Conservation (phyloP, 164 flowering plant genomes). For the Berberis vulgaris region DNA sequence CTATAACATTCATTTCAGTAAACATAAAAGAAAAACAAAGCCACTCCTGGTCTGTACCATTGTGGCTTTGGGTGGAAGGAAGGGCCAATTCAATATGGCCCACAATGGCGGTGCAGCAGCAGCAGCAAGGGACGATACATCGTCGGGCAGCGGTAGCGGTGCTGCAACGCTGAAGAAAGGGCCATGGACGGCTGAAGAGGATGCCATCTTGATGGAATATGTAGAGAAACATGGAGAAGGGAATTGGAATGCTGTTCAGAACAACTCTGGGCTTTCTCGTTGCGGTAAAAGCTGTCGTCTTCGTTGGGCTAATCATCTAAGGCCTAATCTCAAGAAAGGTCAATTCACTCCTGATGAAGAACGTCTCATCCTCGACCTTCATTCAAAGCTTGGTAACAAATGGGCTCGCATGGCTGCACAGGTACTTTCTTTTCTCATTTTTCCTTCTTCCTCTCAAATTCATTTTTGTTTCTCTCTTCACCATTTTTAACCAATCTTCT, state of each 20-base stretch:
- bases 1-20: too few species aligned
- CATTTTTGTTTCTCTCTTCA: neutral
- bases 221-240: slow-evolving; percentile 74
- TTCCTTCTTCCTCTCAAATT: neutral
- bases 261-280: slow-evolving; percentile 46
- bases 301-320: slow-evolving; percentile 78
- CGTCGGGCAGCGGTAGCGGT: slow-evolving; percentile 7
- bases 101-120: too few species aligned
- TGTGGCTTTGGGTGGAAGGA: too few species aligned
- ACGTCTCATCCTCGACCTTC: slow-evolving; percentile 50
- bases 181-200: slow-evolving; percentile 86
- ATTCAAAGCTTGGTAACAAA: slow-evolving; percentile 70
- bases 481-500: too few species aligned
- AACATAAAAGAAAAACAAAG: too few species aligned
- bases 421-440: slow-evolving; percentile 17
- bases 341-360: slow-evolving; percentile 63
- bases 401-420: slow-evolving; percentile 95
- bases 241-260: slow-evolving; percentile 77
- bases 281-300: slow-evolving; percentile 46
- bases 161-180: slow-evolving; percentile 42
- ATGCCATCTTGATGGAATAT: slow-evolving; percentile 53
- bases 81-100: too few species aligned
- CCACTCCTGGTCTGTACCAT: too few species aligned
- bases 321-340: slow-evolving; percentile 76
- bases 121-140: slow-evolving; percentile 5